Base-by-base conservation (phyloP, 169 alveolate species). In the Plasmodium gonderi region DNA sequence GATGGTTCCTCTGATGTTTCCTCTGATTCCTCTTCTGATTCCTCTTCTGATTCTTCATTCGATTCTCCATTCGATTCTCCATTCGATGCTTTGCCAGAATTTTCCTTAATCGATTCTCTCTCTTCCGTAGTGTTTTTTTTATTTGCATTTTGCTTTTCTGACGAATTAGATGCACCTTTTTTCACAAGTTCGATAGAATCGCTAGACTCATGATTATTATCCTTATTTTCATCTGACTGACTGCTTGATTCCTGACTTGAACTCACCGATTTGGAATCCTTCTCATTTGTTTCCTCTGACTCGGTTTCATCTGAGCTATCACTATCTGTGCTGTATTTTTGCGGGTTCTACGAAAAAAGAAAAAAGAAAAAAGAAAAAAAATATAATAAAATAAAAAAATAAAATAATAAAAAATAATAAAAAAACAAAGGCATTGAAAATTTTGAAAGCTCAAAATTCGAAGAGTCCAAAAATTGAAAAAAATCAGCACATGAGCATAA, bases 31-130 rank as follows among this genome's bases (percentile, higher is more conserved):
- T 79, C 51, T n/a, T 33, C 76, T 20, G 87, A 78, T 2, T 78
- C 91, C 45, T 80, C 91, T 26, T 81, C 79, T 12, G 91, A 44
- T 40, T 81, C 81, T 14, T 80, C 90, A 31, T 79, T 68, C 26
- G 72, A 60, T 60, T 60, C 26, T 36, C 26, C 26, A 29, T 60
- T 60, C 72, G 72, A 60, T 60, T 60, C 72, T 12, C 36, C 68
- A 4, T n/a, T n/a, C n/a, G n/a, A n/a, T n/a, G n/a, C 68, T 51
- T 51, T 51, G 68, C 68, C 14, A 12, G 29, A 29, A n/a, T n/a
- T 9, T 6, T 51, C 72, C 72, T 20, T 60, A 7, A 6, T 3
- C 2, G 6, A 0, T 0, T 29, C 2, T 29, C 2, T 33, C 38
- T 54, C 23, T n/a, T 54, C 36, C 23, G 69, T 7, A 12, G 69